Evolutionary conservation across 2,329 filamentous ascomycete genomes (phyloP).

Genomic region (Elsinoe arachidis): DNA sequence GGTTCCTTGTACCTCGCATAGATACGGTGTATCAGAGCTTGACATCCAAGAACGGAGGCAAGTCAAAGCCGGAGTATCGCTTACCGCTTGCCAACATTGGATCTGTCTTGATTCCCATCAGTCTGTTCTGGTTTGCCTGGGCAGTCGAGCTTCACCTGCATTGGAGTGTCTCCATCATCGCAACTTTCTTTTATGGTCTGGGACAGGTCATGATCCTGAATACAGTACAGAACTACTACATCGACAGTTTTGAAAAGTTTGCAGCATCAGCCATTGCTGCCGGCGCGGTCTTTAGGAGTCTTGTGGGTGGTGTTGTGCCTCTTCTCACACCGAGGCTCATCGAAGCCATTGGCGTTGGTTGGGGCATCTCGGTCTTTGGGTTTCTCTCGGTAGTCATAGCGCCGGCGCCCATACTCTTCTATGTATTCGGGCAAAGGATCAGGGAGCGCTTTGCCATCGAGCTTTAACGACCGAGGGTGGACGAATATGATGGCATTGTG

Average conservation of each 20-base stretch:
- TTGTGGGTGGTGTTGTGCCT: conserved; percentile 41
- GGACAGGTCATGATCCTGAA: conserved; percentile 48
- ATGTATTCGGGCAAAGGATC: conserved; percentile 37
- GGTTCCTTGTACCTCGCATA: conserved; percentile 40
- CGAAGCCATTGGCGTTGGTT: conserved; percentile 39
- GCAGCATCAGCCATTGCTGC: conserved; percentile 44
- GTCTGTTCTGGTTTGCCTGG: conserved; percentile 39
- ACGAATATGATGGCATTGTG: neutral
- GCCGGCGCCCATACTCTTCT: conserved; percentile 44
- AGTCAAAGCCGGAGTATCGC: conserved; percentile 36
- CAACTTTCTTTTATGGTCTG: conserved; percentile 43
- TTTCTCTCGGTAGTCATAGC: conserved; percentile 39
- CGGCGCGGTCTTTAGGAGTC: conserved; percentile 38
- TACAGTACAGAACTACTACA: conserved; percentile 47
- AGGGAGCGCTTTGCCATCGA: conserved; percentile 39
- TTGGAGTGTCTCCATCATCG: conserved; percentile 34
- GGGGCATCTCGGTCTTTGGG: conserved; percentile 42
- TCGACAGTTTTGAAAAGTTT: conserved; percentile 44
- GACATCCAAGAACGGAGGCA: conserved; percentile 32
- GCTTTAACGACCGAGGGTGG: conserved; percentile 13
- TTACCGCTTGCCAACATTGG: conserved; percentile 40
- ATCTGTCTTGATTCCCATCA: conserved; percentile 34
- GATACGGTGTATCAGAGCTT: conserved; percentile 41
- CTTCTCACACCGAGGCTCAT: conserved; percentile 38
- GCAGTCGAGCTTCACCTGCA: conserved; percentile 33